Evolutionary conservation across 78 protist species (phyloP), one percentile per base, ranked within the genome.

Genomic region (Guillardia theta): DNA sequence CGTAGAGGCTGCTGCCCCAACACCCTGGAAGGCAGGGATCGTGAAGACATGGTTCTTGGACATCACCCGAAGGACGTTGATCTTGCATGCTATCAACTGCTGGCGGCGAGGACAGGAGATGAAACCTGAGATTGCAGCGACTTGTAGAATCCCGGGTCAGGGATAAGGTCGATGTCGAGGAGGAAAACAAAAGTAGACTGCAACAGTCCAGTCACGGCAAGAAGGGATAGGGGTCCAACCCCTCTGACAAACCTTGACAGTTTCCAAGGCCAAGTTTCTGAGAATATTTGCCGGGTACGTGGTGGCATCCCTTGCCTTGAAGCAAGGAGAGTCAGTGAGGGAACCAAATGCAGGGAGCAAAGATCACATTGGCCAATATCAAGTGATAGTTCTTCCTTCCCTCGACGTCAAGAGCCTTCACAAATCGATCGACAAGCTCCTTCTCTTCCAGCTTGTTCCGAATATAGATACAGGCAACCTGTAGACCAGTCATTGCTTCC

Each of bases 81-180:
- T 36, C 36, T 18, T 24, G 45, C 83, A 1, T 21, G 33, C 18
- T 21, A 53, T 18, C 18, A 53, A 53, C 12, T 18, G 33, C 18
- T 18, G 18, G 62, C 62, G 18, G 33, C 18, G 62, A 53, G 62
- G 12, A 53, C 12, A 53, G 33, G 12, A 53, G 18, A 53, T 18
- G 12, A 53, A 53, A 53, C 62, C 62, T 53, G 62, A 12, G 62
- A 53, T 18, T 21, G 12, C 33, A 53, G 33, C 46, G n/a, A 70
- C 46, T 36, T 0, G 83, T 70, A 70, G 83, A 70, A 70, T 12
- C 83, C 83, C n/a, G 41, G 46, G 83, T 70, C 83, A 24, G 83
- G 83, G 41, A 70, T 33, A 43, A 70, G 83, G 83, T 70, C 83
- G 41, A 70, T 70, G 83, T 70, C 83, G 83, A 70, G 83, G n/a